Conservation (phyloP, 805 yeast genomes). For the Hemisphaericaspora nanyangensis region DNA sequence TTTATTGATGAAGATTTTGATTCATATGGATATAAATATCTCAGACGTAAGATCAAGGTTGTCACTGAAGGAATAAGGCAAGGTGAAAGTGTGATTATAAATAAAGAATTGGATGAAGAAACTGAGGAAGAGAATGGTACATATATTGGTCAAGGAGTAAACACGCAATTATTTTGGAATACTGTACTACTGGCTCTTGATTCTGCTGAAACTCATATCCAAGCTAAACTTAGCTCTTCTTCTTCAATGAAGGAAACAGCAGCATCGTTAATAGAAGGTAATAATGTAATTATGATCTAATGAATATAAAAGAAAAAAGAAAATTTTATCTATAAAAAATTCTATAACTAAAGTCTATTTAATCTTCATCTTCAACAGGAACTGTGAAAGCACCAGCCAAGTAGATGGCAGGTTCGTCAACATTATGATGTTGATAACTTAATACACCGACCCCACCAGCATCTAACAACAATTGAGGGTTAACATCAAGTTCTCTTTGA, state of each 20-base stretch:
- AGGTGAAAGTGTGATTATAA: conserved; percentile 23
- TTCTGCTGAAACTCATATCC: conserved; percentile 8
- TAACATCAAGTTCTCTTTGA: conserved; percentile 48
- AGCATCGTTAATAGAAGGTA: neutral
- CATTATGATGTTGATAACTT: conserved; percentile 80
- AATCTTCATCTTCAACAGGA: conserved; percentile 59
- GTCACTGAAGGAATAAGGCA: conserved; percentile 22
- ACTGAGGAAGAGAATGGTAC: conserved; percentile 5
- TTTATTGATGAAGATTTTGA: conserved; percentile 23
- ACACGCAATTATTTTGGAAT: conserved; percentile 9
- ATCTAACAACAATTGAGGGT: conserved; percentile 82
- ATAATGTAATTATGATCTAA: neutral
- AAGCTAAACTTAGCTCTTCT: neutral
- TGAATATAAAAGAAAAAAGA: neutral
- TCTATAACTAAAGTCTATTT: too few species aligned
- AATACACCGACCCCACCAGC: conserved; percentile 95
- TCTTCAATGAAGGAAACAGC: neutral
- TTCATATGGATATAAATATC: conserved; percentile 20
- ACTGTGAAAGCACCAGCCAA: conserved; percentile 81
- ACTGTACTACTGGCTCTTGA: conserved; percentile 6
- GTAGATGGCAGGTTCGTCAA: conserved; percentile 82
- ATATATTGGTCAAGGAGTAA: conserved; percentile 8
- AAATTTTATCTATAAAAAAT: too few species aligned
- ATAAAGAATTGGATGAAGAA: neutral
- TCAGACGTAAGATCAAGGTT: conserved; percentile 23